phyloP scores from a whole-genome alignment of 2,329 filamentous ascomycete genomes.

The Diaporthe destruens region DNA sequence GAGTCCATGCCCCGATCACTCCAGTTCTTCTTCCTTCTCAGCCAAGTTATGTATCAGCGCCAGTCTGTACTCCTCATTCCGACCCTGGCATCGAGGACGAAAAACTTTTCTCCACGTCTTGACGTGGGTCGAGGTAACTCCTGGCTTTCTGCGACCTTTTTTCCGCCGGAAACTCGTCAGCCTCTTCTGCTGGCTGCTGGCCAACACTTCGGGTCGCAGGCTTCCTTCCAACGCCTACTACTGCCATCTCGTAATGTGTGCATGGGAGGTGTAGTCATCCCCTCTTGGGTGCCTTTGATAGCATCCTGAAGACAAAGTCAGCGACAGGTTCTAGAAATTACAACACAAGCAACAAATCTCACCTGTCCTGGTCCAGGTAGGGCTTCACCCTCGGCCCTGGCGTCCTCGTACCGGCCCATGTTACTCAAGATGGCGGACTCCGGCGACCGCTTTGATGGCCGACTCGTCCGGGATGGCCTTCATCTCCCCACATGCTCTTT shows the following conservation, averaged over 20 bases:
- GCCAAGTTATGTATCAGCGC: slow-evolving; percentile 73
- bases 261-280: slow-evolving; percentile 81
- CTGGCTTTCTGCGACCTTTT: slow-evolving; percentile 71
- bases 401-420: slow-evolving; percentile 72
- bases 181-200: slow-evolving; percentile 44
- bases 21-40: slow-evolving; percentile 57
- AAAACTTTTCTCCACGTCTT: slow-evolving; percentile 79
- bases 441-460: slow-evolving; percentile 77
- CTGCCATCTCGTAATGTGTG: slow-evolving; percentile 88
- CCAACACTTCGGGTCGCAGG: slow-evolving; percentile 54
- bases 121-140: slow-evolving; percentile 75
- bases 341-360: slow-evolving; percentile 45
- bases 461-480: slow-evolving; percentile 69
- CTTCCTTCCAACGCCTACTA: slow-evolving; percentile 83
- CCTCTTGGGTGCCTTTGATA: slow-evolving; percentile 70
- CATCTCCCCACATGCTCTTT: slow-evolving; percentile 57
- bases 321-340: neutral
- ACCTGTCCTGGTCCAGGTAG: slow-evolving; percentile 75
- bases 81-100: slow-evolving; percentile 79
- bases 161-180: slow-evolving; percentile 56
- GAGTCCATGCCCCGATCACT: slow-evolving; percentile 1
- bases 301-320: slow-evolving; percentile 53
- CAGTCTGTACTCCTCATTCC: slow-evolving; percentile 80
- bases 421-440: slow-evolving; percentile 75
- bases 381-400: slow-evolving; percentile 73